These are phyloP conservation scores for Ploettnerulaceae sp. DNA, from an alignment of 2,329 filamentous ascomycete species.

Conservation along the genomic window DNA sequence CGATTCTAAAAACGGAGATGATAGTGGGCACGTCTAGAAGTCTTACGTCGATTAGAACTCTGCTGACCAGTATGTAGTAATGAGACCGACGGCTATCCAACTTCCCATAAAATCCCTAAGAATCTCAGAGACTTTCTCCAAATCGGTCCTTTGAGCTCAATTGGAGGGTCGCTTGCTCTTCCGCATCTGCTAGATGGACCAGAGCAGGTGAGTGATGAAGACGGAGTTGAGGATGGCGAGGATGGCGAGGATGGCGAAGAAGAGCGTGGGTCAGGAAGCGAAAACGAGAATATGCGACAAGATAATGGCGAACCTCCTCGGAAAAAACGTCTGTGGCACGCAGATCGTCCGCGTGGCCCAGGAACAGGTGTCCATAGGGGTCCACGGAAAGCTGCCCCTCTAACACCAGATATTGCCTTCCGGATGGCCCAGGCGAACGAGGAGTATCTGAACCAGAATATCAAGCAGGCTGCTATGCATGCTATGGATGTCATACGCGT, in stretches of 20 bases:
- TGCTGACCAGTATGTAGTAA: no score
- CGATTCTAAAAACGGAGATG: background rate
- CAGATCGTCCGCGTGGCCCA: background rate
- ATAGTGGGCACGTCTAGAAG: background rate
- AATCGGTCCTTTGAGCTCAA: background rate
- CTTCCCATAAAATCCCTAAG: no score
- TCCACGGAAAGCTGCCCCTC: constrained; percentile 56
- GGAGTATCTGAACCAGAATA: constrained; percentile 59
- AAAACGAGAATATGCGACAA: background rate
- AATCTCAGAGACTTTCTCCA: no score
- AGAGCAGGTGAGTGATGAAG: constrained; percentile 1
- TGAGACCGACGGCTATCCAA: no score
- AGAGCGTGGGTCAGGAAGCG: background rate
- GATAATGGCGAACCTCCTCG: background rate
- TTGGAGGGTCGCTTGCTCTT: no score
- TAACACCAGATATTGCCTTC: constrained; percentile 65
- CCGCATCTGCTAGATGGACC: background rate
- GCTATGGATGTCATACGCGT: constrained; percentile 62
- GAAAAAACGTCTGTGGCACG: constrained; percentile 1
- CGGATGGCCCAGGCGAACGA: constrained; percentile 62
- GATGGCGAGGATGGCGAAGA: background rate
- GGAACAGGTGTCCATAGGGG: constrained; percentile 29
- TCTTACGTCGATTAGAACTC: no score
- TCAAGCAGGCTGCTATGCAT: constrained; percentile 53
- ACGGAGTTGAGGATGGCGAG: background rate